Evolutionary conservation across 2,329 filamentous ascomycete genomes (phyloP).

Genomic region (Meredithiella fracta): DNA sequence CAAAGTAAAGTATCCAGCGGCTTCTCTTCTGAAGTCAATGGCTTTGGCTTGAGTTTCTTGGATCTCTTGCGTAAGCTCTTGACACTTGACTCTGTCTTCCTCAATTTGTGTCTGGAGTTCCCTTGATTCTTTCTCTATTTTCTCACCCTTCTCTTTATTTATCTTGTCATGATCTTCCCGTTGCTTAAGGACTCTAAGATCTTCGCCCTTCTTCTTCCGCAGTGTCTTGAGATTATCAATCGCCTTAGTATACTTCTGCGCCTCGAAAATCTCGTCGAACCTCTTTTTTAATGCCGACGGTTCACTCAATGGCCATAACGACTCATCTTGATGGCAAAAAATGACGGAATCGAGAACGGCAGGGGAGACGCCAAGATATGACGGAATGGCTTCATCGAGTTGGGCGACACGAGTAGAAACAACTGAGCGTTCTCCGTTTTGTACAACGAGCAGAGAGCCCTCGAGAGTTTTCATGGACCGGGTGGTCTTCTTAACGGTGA

Average conservation of each 20-base stretch:
- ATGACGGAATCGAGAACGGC: slow-evolving; percentile 90
- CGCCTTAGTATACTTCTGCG: slow-evolving; percentile 89
- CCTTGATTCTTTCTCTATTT: slow-evolving; percentile 47
- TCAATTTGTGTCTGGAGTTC: slow-evolving; percentile 53
- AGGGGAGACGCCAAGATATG: slow-evolving; percentile 73
- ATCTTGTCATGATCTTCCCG: slow-evolving; percentile 62
- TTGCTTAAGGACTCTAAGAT: slow-evolving; percentile 55
- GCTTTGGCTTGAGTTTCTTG: slow-evolving; percentile 40
- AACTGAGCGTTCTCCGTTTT: slow-evolving; percentile 62
- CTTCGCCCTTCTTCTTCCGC: slow-evolving; percentile 64
- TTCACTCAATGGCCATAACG: slow-evolving; percentile 89
- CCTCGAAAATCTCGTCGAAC: slow-evolving; percentile 97
- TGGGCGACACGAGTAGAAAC: slow-evolving; percentile 69
- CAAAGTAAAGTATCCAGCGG: slow-evolving; percentile 56
- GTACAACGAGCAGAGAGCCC: slow-evolving; percentile 55
- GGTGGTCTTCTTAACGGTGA: slow-evolving; percentile 68
- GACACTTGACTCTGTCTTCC: slow-evolving; percentile 38
- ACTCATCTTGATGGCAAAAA: slow-evolving; percentile 97
- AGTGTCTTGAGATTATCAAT: slow-evolving; percentile 87
- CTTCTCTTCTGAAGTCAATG: slow-evolving; percentile 53
- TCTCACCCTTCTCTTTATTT: slow-evolving; percentile 71
- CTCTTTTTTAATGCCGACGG: slow-evolving; percentile 73
- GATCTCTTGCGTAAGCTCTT: slow-evolving; percentile 43
- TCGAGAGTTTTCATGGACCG: slow-evolving; percentile 73
- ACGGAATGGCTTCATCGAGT: slow-evolving; percentile 68